Evolutionary conservation across 1,284 basidiomycete genomes (phyloP).

Genomic region (Naganishia sp.): DNA sequence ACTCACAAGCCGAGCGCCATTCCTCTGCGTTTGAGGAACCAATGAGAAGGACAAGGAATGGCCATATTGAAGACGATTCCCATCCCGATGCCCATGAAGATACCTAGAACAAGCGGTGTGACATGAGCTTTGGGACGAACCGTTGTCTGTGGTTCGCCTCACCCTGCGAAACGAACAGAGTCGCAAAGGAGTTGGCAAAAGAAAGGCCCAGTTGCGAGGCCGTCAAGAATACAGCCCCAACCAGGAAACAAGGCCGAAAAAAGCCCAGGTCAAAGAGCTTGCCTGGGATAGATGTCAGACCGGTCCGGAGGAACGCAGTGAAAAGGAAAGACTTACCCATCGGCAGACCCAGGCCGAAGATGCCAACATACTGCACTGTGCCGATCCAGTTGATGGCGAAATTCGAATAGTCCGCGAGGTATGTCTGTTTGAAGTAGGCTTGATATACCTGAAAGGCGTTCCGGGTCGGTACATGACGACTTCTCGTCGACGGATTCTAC

Average conservation of each 20-base stretch:
- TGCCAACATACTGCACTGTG: slow-evolving; percentile 22
- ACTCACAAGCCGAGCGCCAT: slow-evolving; percentile 27
- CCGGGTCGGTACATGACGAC: background rate
- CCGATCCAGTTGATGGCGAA: slow-evolving; percentile 28
- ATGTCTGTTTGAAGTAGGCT: slow-evolving; percentile 22
- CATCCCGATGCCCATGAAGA: slow-evolving; percentile 27
- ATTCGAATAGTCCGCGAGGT: slow-evolving; percentile 14
- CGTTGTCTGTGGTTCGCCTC: background rate
- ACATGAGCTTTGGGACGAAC: background rate
- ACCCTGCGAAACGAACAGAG: slow-evolving; percentile 23
- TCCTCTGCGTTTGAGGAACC: slow-evolving; percentile 20
- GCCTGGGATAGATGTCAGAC: slow-evolving; percentile 4
- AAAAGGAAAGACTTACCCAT: background rate
- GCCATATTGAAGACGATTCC: slow-evolving; percentile 27
- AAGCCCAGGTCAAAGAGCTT: slow-evolving; percentile 25
- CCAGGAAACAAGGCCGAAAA: slow-evolving; percentile 17
- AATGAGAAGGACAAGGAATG: slow-evolving; percentile 21
- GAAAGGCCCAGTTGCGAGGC: slow-evolving; percentile 22
- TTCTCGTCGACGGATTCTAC: background rate
- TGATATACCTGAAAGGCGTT: slow-evolving; percentile 7
- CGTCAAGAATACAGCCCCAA: slow-evolving; percentile 13
- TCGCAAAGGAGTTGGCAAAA: slow-evolving; percentile 18
- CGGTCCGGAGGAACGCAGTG: background rate
- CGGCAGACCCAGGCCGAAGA: slow-evolving; percentile 24
- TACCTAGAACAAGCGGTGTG: background rate